Evolutionary conservation across 2,329 filamentous ascomycete genomes (phyloP).

Genomic region (Hypoxylon sp.): DNA sequence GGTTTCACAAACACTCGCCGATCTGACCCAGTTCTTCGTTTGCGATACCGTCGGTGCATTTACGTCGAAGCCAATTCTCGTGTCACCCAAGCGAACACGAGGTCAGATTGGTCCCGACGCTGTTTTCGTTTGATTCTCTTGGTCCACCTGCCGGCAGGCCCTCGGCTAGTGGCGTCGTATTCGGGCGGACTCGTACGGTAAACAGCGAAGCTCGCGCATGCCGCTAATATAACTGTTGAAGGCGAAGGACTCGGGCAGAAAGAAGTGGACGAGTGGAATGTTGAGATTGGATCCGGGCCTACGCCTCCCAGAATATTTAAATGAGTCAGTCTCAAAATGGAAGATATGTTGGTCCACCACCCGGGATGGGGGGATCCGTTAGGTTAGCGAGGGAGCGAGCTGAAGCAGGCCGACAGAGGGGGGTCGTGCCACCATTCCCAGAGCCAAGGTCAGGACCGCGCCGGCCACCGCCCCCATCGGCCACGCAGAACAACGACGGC

Average conservation of each 20-base stretch:
- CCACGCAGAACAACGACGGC: constrained; percentile 50
- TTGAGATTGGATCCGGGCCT: constrained; percentile 27
- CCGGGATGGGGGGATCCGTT: constrained; percentile 57
- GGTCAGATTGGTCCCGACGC: constrained; percentile 13
- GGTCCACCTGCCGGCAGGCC: constrained; percentile 28
- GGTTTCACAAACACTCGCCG: constrained; percentile 30
- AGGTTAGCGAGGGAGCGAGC: constrained; percentile 63
- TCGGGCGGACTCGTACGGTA: constrained; percentile 23
- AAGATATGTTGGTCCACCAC: constrained; percentile 58
- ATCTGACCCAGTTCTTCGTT: constrained; percentile 25
- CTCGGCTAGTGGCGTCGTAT: constrained; percentile 34
- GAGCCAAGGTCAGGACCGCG: constrained; percentile 45
- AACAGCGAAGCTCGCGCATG: constrained; percentile 33
- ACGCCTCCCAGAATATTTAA: constrained; percentile 47
- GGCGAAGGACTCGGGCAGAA: constrained; percentile 31
- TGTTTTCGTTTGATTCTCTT: constrained; percentile 31
- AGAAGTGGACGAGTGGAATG: constrained; percentile 36
- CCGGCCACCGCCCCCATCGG: constrained; percentile 47
- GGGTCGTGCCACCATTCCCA: constrained; percentile 40
- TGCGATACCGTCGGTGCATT: constrained; percentile 32
- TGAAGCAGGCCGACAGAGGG: constrained; percentile 51
- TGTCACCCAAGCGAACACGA: constrained; percentile 23
- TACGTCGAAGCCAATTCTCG: constrained; percentile 22
- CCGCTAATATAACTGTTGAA: constrained; percentile 32
- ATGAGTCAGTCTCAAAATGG: constrained; percentile 66